Evolutionary conservation across 1,284 basidiomycete species (phyloP).

Genomic region (Thelephora terrestris): DNA sequence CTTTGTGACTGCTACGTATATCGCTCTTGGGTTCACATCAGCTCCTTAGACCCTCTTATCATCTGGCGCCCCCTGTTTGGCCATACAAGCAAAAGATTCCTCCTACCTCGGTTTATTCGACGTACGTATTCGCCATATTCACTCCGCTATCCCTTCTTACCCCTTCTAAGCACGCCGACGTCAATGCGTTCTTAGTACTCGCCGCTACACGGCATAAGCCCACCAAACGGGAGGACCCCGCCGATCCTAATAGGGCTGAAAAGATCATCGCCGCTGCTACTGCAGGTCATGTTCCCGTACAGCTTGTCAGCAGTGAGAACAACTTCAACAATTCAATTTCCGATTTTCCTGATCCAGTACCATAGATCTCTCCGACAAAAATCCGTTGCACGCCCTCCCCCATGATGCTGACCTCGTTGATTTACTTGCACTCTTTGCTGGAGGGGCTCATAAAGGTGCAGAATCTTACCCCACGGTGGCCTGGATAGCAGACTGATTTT

Average conservation of each 20-base stretch:
- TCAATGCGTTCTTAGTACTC: constrained; percentile 71
- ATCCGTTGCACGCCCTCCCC: constrained; percentile 53
- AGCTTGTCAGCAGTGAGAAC: constrained; percentile 61
- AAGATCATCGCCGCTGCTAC: constrained; percentile 64
- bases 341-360: neutral
- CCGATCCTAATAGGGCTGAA: constrained; percentile 16
- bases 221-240: neutral
- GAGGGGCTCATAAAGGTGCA: constrained; percentile 59
- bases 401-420: constrained; percentile 53
- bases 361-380: constrained; percentile 72
- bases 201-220: constrained; percentile 68
- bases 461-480: neutral
- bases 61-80: constrained; percentile 52
- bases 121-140: constrained; percentile 30
- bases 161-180: constrained; percentile 55
- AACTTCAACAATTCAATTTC: constrained; percentile 10
- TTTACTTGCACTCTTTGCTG: constrained; percentile 53
- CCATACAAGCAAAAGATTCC: constrained; percentile 34
- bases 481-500: neutral
- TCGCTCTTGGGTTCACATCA: neutral
- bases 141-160: neutral
- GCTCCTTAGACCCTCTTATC: constrained; percentile 44
- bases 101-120: constrained; percentile 62
- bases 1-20: constrained; percentile 1
- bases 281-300: constrained; percentile 58